These are phyloP conservation scores for Paracoccidioides lutzii DNA, from an alignment of 2,329 filamentous ascomycete genomes.

Conservation along the genomic window DNA sequence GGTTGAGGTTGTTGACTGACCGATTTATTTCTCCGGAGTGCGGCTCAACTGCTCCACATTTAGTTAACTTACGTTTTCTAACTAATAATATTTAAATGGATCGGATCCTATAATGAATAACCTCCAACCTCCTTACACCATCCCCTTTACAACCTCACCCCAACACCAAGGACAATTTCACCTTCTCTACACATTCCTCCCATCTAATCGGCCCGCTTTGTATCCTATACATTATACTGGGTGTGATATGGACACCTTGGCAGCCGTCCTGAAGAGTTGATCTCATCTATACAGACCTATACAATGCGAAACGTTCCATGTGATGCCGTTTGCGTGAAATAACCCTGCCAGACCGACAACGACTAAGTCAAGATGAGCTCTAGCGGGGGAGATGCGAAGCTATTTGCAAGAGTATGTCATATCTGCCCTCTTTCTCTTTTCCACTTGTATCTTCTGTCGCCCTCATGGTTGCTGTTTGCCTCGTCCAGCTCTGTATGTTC, in stretches of 20 bases:
- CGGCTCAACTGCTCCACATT: neutral
- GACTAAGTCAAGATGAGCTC: constrained; percentile 39
- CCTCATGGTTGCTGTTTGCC: neutral
- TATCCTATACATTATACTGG: neutral
- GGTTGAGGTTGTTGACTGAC: neutral
- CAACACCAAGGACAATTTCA: neutral
- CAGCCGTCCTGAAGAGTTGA: constrained; percentile 8
- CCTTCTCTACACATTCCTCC: neutral
- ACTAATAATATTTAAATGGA: neutral
- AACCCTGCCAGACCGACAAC: constrained; percentile 1
- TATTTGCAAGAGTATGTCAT: constrained; percentile 81
- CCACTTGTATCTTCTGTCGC: neutral
- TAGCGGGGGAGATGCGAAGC: constrained; percentile 88
- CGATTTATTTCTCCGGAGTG: constrained; percentile 1
- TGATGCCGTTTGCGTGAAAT: constrained; percentile 9
- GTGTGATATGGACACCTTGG: constrained; percentile 3
- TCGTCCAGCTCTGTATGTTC: neutral
- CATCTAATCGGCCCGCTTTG: neutral
- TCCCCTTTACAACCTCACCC: neutral
- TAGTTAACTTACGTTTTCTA: no score
- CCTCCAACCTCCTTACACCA: neutral
- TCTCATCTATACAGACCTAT: constrained; percentile 6
- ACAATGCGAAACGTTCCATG: constrained; percentile 9
- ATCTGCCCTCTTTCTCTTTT: constrained; percentile 15
- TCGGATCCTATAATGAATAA: neutral